Evolutionary conservation across 495 filamentous ascomycete species (phyloP).

Genomic region (Hypoxylon fuscum): DNA sequence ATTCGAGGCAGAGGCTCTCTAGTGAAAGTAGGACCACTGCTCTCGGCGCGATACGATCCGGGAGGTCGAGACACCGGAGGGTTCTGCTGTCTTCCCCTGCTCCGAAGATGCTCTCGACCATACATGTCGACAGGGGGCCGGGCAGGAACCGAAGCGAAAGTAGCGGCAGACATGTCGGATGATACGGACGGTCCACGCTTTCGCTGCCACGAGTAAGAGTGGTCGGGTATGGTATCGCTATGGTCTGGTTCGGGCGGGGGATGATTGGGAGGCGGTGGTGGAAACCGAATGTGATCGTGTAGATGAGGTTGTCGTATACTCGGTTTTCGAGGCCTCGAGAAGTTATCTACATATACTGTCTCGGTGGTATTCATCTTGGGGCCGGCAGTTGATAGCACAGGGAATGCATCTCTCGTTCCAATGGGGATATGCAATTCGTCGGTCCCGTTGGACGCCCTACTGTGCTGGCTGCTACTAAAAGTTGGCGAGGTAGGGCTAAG

Average conservation of each 20-base stretch:
- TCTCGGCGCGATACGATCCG: constrained; percentile 43
- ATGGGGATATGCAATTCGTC: constrained; percentile 34
- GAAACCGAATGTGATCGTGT: constrained; percentile 45
- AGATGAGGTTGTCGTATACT: constrained; percentile 53
- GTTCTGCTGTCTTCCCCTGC: constrained; percentile 34
- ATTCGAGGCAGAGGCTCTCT: constrained; percentile 56
- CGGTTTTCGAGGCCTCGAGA: constrained; percentile 60
- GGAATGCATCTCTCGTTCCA: constrained; percentile 43
- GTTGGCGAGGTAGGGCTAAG: constrained; percentile 36
- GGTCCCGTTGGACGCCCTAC: constrained; percentile 34
- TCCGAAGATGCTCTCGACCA: constrained; percentile 29
- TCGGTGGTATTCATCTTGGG: constrained; percentile 40
- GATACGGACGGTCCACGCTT: constrained; percentile 55
- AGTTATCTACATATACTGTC: constrained; percentile 56
- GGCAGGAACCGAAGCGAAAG: constrained; percentile 49
- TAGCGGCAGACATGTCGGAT: constrained; percentile 57
- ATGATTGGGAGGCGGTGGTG: constrained; percentile 40
- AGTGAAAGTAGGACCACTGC: constrained; percentile 33
- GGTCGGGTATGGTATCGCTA: constrained; percentile 43
- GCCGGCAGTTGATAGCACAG: constrained; percentile 35
- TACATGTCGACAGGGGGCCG: constrained; percentile 44
- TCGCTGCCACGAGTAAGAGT: constrained; percentile 48
- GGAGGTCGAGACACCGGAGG: constrained; percentile 36
- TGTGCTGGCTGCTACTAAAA: constrained; percentile 25
- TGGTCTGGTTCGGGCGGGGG: constrained; percentile 40